These are phyloP conservation scores for Phlegmacium glaucopus DNA, from an alignment of 768 basidiomycete genomes.

Conservation along the genomic window DNA sequence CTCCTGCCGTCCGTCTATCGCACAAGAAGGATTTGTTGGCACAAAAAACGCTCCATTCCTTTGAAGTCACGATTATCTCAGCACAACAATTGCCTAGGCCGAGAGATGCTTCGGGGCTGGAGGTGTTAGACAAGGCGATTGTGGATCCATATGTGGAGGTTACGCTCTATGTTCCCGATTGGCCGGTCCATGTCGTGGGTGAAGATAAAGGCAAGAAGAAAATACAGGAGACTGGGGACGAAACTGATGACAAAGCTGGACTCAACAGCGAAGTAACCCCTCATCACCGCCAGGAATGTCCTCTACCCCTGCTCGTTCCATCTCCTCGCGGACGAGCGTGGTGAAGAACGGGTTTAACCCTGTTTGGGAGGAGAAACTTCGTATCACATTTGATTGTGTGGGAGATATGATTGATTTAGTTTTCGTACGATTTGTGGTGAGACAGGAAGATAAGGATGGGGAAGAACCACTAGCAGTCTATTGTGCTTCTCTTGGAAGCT, in stretches of 20 bases:
- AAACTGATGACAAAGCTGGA: neutral
- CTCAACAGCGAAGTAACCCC: conserved; percentile 11
- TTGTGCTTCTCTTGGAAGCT: conserved; percentile 70
- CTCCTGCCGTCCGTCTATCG: conserved; percentile 59
- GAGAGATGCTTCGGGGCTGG: conserved; percentile 64
- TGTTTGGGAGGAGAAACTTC: conserved; percentile 72
- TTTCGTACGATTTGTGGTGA: conserved; percentile 80
- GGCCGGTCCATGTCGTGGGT: conserved; percentile 35
- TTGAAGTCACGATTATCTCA: conserved; percentile 54
- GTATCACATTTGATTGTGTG: conserved; percentile 75
- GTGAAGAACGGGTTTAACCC: conserved; percentile 96
- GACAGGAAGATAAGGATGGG: conserved; percentile 55
- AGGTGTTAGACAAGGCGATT: conserved; percentile 49
- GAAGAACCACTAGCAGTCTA: conserved; percentile 74
- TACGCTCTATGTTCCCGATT: conserved; percentile 75
- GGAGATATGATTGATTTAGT: conserved; percentile 78
- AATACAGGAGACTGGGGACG: neutral
- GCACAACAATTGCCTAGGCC: conserved; percentile 88
- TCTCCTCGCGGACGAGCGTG: conserved; percentile 56
- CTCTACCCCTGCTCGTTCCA: conserved; percentile 31
- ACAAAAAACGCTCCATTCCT: conserved; percentile 53
- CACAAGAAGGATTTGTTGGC: conserved; percentile 56
- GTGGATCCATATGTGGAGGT: conserved; percentile 70
- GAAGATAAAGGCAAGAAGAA: neutral
- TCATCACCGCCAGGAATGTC: neutral